Evolutionary conservation across 2,329 filamentous ascomycete genomes (phyloP).

Genomic region (Chaetomiaceae sp.): DNA sequence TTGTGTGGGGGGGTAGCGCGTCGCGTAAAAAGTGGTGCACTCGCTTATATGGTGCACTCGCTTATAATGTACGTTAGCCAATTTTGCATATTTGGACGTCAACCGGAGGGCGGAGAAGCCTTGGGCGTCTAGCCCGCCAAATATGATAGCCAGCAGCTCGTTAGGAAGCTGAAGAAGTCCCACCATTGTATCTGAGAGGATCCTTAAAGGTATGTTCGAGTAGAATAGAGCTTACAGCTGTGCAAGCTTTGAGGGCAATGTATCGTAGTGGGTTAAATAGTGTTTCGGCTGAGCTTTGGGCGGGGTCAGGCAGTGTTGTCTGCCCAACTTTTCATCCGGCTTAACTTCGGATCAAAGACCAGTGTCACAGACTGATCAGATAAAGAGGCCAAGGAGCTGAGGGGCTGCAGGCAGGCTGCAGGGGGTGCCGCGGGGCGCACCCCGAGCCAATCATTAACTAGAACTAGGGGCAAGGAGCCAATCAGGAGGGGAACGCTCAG

Average conservation of each 20-base stretch:
- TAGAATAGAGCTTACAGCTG: conserved; percentile 2
- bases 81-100: conserved; percentile 3
- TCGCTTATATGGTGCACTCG: no score
- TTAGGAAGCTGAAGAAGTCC: conserved; percentile 8
- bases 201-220: conserved; percentile 2
- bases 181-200: conserved; percentile 3
- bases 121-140: conserved; percentile 3
- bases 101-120: conserved; percentile 5
- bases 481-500: no score
- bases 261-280: background rate
- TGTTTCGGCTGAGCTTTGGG: background rate
- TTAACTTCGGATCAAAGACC: background rate
- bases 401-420: no score
- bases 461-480: no score
- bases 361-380: no score
- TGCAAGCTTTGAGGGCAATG: conserved; percentile 2
- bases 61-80: no score
- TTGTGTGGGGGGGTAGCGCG: no score
- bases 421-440: no score
- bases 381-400: no score
- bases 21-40: no score
- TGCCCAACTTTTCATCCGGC: background rate
- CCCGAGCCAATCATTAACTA: no score
- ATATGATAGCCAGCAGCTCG: conserved; percentile 5
- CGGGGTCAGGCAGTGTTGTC: background rate